Conservation (phyloP, 225 moss, liverwort and hornwort species). For the Lunularia cruciata region DNA sequence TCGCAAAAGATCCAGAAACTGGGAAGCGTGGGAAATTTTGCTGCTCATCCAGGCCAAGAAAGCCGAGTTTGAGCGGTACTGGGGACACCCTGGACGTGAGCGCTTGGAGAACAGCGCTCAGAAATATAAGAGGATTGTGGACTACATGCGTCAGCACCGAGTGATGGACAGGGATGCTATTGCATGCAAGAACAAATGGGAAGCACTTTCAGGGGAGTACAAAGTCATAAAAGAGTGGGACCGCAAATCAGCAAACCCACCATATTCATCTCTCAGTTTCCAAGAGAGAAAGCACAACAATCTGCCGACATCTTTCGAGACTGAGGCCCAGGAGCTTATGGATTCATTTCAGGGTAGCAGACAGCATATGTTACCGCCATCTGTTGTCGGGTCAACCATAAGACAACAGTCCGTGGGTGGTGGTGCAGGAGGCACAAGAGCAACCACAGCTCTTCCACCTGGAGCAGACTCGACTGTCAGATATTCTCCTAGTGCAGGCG, state of each 20-base stretch:
- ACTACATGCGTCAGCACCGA: constrained; percentile 26
- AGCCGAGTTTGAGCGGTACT: constrained; percentile 18
- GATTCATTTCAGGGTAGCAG: constrained; percentile 22
- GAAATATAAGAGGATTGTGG: constrained; percentile 24
- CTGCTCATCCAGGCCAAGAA: constrained; percentile 26
- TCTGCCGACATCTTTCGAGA: constrained; percentile 20
- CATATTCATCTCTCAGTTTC: constrained; percentile 23
- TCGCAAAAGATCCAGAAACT: constrained; percentile 23
- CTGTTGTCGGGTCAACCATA: constrained; percentile 16
- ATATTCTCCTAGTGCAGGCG: constrained; percentile 24
- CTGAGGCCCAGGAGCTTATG: constrained; percentile 20
- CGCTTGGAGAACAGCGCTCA: constrained; percentile 22
- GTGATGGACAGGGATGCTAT: constrained; percentile 21
- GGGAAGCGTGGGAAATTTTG: constrained; percentile 27
- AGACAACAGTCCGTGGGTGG: constrained; percentile 10
- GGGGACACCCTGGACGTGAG: constrained; percentile 26
- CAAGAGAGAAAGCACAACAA: constrained; percentile 26
- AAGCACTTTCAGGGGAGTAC: constrained; percentile 22
- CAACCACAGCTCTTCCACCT: neutral
- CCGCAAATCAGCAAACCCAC: constrained; percentile 18
- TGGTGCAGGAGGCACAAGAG: constrained; percentile 10
- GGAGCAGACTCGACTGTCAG: constrained; percentile 16
- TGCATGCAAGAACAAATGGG: constrained; percentile 27
- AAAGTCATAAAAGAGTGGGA: constrained; percentile 24
- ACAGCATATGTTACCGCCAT: constrained; percentile 14